Evolutionary conservation across 768 basidiomycete species (phyloP).

Genomic region (Russula olivacea): DNA sequence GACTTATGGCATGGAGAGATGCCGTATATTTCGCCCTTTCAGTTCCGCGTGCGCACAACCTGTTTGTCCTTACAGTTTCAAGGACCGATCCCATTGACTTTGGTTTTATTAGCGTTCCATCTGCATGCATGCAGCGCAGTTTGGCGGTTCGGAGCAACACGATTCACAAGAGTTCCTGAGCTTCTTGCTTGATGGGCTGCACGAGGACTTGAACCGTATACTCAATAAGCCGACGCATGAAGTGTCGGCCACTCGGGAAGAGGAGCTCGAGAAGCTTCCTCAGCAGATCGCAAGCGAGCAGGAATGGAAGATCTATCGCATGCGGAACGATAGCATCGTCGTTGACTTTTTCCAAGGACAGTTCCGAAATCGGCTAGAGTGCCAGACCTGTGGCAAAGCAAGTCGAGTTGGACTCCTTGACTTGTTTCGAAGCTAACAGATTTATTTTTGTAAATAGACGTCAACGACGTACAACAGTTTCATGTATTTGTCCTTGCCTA

Average conservation of each 20-base stretch:
- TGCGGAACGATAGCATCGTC: slow-evolving; percentile 87
- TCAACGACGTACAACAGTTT: slow-evolving; percentile 97
- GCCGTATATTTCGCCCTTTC: slow-evolving; percentile 72
- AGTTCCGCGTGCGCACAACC: slow-evolving; percentile 60
- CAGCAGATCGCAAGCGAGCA: slow-evolving; percentile 84
- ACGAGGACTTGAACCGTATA: slow-evolving; percentile 92
- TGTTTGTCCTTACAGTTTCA: not conserved
- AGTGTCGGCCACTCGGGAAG: slow-evolving; percentile 74
- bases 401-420: slow-evolving; percentile 28
- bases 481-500: slow-evolving; percentile 89
- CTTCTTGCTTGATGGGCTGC: slow-evolving; percentile 90
- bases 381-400: slow-evolving; percentile 86
- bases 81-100: slow-evolving; percentile 23
- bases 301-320: slow-evolving; percentile 89
- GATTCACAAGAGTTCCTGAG: slow-evolving; percentile 97
- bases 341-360: slow-evolving; percentile 99
- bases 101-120: slow-evolving; percentile 48
- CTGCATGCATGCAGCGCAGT: slow-evolving; percentile 60
- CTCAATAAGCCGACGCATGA: slow-evolving; percentile 61
- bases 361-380: slow-evolving; percentile 84
- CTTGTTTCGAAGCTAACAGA: slow-evolving; percentile 20
- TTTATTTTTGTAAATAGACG: slow-evolving; percentile 47
- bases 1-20: slow-evolving; percentile 87
- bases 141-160: slow-evolving; percentile 85
- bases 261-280: slow-evolving; percentile 80